Conservation (phyloP, 2,329 filamentous ascomycete species). For the Apiospora rasikravindrae region DNA sequence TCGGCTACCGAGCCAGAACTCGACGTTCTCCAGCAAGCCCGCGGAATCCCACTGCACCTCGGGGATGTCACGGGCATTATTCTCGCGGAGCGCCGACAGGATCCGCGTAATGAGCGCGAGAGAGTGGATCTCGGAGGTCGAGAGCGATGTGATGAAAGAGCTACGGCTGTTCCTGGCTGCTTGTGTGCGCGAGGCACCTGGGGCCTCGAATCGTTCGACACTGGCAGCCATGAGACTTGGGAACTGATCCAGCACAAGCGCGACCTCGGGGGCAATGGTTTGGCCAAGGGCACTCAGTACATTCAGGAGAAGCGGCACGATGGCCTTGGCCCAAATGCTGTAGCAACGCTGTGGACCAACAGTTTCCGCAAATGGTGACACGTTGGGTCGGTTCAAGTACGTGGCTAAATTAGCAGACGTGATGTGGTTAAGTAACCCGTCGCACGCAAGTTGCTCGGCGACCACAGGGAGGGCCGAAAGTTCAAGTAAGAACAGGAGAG, state of each 20-base stretch:
- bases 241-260: slow-evolving; percentile 89
- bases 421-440: slow-evolving; percentile 81
- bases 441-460: slow-evolving; percentile 88
- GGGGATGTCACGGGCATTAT: slow-evolving; percentile 75
- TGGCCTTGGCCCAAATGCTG: slow-evolving; percentile 85
- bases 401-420: slow-evolving; percentile 79
- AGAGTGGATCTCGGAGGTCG: slow-evolving; percentile 79
- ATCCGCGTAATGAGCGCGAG: slow-evolving; percentile 78
- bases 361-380: slow-evolving; percentile 79
- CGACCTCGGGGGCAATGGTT: slow-evolving; percentile 82
- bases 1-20: slow-evolving; percentile 76
- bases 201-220: slow-evolving; percentile 71
- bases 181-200: slow-evolving; percentile 52
- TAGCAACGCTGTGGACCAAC: slow-evolving; percentile 76
- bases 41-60: slow-evolving; percentile 76
- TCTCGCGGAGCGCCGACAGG: slow-evolving; percentile 67
- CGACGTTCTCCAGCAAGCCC: slow-evolving; percentile 78
- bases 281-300: slow-evolving; percentile 81
- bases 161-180: slow-evolving; percentile 34
- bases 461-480: slow-evolving; percentile 80
- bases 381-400: slow-evolving; percentile 72
- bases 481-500: slow-evolving; percentile 85
- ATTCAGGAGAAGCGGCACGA: slow-evolving; percentile 88
- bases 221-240: slow-evolving; percentile 77
- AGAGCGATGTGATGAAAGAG: slow-evolving; percentile 71